A percentile compares a stretch with the other conserved stretches of the same genome.
Conservation (phyloP, 2,329 filamentous ascomycete genomes). For the Dothidotthia symphoricarpi region DNA sequence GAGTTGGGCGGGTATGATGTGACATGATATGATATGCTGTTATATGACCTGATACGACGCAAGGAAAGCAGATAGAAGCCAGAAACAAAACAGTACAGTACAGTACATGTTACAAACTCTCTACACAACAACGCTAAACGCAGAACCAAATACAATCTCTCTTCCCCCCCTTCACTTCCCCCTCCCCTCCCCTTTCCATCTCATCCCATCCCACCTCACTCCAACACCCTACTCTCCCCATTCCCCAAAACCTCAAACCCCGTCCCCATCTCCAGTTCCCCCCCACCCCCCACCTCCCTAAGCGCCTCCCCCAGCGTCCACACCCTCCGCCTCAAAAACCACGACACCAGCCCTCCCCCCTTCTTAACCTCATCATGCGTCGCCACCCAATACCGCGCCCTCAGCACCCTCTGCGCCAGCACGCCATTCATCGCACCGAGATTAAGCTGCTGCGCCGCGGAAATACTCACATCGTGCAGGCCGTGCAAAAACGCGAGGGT, state of each 20-base stretch:
- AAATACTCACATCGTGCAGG: constrained; percentile 59
- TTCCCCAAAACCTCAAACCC: constrained; percentile 56
- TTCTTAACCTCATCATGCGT: constrained; percentile 66
- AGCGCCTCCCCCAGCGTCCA: constrained; percentile 51
- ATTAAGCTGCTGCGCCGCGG: constrained; percentile 57
- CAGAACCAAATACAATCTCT: too few species aligned
- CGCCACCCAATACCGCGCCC: constrained; percentile 62
- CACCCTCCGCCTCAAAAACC: constrained; percentile 47
- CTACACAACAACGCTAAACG: too few species aligned
- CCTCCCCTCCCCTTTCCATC: too few species aligned
- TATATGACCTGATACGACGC: too few species aligned
- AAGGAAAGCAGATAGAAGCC: too few species aligned
- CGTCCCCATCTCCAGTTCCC: constrained; percentile 36
- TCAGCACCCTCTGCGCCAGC: constrained; percentile 52
- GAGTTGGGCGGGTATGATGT: too few species aligned
- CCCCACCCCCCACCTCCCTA: constrained; percentile 47
- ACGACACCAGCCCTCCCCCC: constrained; percentile 57
- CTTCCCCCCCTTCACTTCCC: too few species aligned
- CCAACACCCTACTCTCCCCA: constrained; percentile 55
- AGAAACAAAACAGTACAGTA: too few species aligned
- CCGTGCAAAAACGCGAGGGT: constrained; percentile 63
- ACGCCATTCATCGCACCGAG: constrained; percentile 63
- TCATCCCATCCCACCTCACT: constrained; percentile 29
- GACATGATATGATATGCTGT: too few species aligned
- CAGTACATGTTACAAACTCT: too few species aligned